Conservation (phyloP, 345 rosid genomes). For the Murraya paniculata region DNA sequence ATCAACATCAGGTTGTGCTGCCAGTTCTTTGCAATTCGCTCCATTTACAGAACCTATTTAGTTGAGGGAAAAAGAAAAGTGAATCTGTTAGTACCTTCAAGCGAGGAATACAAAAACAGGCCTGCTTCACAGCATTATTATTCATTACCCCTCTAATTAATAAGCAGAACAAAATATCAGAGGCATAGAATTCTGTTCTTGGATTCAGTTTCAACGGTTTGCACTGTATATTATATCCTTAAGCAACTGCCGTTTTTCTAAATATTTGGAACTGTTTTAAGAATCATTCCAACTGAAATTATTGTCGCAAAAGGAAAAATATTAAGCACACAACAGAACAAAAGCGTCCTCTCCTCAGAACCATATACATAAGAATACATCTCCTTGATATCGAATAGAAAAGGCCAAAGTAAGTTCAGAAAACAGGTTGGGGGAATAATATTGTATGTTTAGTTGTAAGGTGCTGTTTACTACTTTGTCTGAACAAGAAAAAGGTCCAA, state of each 20-base stretch:
- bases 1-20: conserved; percentile 58
- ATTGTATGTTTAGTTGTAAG: background rate
- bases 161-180: background rate
- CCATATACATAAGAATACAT: background rate
- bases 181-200: background rate
- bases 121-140: background rate
- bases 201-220: background rate
- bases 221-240: background rate
- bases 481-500: background rate
- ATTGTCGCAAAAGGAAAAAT: background rate
- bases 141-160: background rate
- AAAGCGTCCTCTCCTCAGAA: background rate
- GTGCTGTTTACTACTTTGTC: background rate
- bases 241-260: background rate
- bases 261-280: background rate
- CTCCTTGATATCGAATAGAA: background rate
- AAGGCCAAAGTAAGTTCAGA: background rate
- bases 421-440: no score
- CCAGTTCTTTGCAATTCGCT: conserved; percentile 63
- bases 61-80: background rate
- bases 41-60: conserved; percentile 65
- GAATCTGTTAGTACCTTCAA: background rate
- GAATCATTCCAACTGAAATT: background rate
- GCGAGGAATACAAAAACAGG: background rate
- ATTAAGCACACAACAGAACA: background rate